These are phyloP conservation scores for Saturnispora galanensis DNA, from an alignment of 805 yeast genomes.

Conservation along the genomic window DNA sequence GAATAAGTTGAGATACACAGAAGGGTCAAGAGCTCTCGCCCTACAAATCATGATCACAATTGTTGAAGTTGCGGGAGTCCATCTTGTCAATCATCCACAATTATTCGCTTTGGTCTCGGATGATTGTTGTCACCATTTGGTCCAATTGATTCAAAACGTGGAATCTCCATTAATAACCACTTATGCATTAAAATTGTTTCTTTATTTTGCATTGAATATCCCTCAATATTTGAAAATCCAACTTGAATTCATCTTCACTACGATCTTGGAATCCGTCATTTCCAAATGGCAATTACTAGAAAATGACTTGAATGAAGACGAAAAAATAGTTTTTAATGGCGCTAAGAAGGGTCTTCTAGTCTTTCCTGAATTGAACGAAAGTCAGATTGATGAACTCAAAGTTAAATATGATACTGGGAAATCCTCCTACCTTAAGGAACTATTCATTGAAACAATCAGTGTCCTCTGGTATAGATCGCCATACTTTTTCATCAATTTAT, in stretches of 20 bases:
- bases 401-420: constrained; percentile 37
- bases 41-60: constrained; percentile 66
- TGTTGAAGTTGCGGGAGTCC: constrained; percentile 69
- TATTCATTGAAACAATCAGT: constrained; percentile 75
- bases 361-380: constrained; percentile 19
- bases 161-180: constrained; percentile 68
- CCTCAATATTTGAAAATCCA: constrained; percentile 65
- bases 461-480: constrained; percentile 77
- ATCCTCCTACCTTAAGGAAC: constrained; percentile 53
- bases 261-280: constrained; percentile 42
- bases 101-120: constrained; percentile 64
- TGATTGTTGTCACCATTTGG: constrained; percentile 74
- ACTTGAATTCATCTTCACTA: constrained; percentile 59
- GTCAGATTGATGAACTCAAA: constrained; percentile 20
- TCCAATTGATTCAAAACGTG: constrained; percentile 64
- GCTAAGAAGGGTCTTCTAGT: constrained; percentile 20
- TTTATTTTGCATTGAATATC: constrained; percentile 59
- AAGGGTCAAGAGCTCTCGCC: constrained; percentile 77
- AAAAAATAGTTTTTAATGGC: constrained; percentile 24
- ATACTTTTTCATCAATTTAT: constrained; percentile 61
- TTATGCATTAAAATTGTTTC: constrained; percentile 64
- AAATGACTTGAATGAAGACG: constrained; percentile 20
- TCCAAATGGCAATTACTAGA: constrained; percentile 20
- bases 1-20: constrained; percentile 77
- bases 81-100: constrained; percentile 50